Conservation (phyloP, 2,329 filamentous ascomycete species). For the Microdochium paspali region DNA sequence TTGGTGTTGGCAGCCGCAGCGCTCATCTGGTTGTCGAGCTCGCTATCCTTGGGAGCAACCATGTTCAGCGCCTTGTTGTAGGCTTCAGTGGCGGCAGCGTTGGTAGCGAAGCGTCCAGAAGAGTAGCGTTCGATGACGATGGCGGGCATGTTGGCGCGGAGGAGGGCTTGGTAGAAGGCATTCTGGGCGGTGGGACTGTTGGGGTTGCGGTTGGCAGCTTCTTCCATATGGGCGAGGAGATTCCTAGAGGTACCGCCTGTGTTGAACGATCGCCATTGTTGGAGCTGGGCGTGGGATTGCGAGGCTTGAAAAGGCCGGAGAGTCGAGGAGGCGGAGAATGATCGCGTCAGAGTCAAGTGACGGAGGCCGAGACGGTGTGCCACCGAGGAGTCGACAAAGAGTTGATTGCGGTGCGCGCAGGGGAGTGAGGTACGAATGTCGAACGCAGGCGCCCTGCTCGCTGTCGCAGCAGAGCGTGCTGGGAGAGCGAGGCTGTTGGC, state of each 20-base stretch:
- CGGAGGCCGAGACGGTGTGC: conserved; percentile 13
- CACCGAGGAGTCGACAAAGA: conserved; percentile 19
- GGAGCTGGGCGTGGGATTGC: conserved; percentile 6
- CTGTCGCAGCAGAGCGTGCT: conserved; percentile 19
- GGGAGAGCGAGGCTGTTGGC: conserved; percentile 22
- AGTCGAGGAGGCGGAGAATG: conserved; percentile 11
- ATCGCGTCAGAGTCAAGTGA: conserved; percentile 11
- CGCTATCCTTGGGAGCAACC: conserved; percentile 19
- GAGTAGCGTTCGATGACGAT: conserved; percentile 88
- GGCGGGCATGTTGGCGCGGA: conserved; percentile 87
- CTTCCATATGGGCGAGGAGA: conserved; percentile 76
- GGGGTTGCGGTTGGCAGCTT: conserved; percentile 88
- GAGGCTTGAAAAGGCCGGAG: conserved; percentile 6
- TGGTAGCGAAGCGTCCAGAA: conserved; percentile 75
- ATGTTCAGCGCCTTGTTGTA: conserved; percentile 64
- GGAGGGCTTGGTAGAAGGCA: conserved; percentile 83
- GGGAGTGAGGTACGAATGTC: conserved; percentile 22
- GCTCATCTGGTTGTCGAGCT: conserved; percentile 9
- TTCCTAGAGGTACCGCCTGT: conserved; percentile 45
- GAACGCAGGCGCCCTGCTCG: conserved; percentile 13
- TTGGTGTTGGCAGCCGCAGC: conserved; percentile 21
- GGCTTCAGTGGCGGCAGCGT: conserved; percentile 64
- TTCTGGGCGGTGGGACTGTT: conserved; percentile 81
- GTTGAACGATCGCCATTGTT: conserved; percentile 28
- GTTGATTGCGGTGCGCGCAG: conserved; percentile 16